A percentile compares a stretch with the other conserved stretches of the same genome.
These are phyloP conservation scores for Candida rishiriensis DNA, from an alignment of 805 yeast species.

Conservation along the genomic window DNA sequence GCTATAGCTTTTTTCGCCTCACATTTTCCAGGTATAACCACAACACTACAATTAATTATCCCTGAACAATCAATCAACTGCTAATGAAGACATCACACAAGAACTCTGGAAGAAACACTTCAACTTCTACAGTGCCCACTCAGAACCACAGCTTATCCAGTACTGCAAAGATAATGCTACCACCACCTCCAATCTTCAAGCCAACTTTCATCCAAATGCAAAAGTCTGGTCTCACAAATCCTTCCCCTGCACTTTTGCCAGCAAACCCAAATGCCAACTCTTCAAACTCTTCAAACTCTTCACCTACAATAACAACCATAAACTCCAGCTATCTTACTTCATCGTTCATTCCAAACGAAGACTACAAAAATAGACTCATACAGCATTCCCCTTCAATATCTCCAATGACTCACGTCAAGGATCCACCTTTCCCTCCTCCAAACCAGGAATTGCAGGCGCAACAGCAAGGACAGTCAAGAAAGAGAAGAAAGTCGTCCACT, in stretches of 20 bases:
- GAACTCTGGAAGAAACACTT: no score
- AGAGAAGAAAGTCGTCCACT: conserved; percentile 27
- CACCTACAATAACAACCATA: conserved; percentile 5
- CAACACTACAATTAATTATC: no score
- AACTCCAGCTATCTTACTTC: conserved; percentile 29
- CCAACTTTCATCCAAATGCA: conserved; percentile 44
- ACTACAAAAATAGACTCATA: conserved; percentile 19
- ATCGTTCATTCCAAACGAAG: conserved; percentile 26
- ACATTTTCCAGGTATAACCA: no score
- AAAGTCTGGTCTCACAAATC: conserved; percentile 13
- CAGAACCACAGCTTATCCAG: background rate
- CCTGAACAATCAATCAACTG: no score
- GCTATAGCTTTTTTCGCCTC: no score
- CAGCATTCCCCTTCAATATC: conserved; percentile 30
- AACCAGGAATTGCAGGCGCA: background rate
- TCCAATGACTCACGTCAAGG: conserved; percentile 25
- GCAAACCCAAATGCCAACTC: conserved; percentile 6
- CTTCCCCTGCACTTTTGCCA: conserved; percentile 2
- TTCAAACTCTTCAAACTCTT: conserved; percentile 1
- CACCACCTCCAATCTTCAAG: conserved; percentile 44
- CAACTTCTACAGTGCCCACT: no score
- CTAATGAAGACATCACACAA: no score
- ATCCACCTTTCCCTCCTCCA: conserved; percentile 12
- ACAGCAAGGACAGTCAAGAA: conserved; percentile 6
- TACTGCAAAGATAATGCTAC: conserved; percentile 24